Evolutionary conservation across 139 green algal genomes (phyloP).

Genomic region (Chlorella ohadii): DNA sequence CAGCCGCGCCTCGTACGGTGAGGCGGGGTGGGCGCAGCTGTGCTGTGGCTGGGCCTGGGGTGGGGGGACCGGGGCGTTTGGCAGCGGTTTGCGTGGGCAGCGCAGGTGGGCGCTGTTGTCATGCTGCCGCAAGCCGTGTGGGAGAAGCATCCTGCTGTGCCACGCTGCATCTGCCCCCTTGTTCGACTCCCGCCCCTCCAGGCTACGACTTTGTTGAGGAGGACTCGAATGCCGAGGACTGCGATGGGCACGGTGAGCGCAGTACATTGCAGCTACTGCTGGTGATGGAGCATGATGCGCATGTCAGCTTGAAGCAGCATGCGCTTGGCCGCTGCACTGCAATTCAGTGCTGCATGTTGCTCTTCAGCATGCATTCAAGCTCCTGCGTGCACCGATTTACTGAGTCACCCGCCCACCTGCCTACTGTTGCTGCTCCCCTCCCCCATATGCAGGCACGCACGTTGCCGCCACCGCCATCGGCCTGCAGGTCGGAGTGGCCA

Average conservation of each 20-base stretch:
- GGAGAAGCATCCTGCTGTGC: too few species aligned
- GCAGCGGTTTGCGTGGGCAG: too few species aligned
- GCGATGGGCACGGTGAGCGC: slow-evolving; percentile 73
- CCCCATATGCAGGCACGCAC: slow-evolving; percentile 57
- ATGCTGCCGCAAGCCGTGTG: too few species aligned
- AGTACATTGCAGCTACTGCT: too few species aligned
- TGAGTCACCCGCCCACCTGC: background rate
- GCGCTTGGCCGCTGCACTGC: background rate
- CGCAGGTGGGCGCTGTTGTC: too few species aligned
- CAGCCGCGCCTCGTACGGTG: slow-evolving; percentile 33
- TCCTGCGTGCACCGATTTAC: background rate
- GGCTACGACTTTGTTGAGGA: slow-evolving; percentile 73
- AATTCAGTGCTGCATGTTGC: too few species aligned
- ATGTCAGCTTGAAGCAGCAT: too few species aligned
- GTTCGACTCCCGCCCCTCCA: background rate
- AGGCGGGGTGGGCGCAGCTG: background rate
- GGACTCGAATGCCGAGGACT: slow-evolving; percentile 63
- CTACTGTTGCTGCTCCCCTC: too few species aligned
- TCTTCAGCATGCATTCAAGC: too few species aligned
- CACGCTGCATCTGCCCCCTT: background rate
- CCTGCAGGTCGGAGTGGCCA: slow-evolving; percentile 77
- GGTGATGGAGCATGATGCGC: too few species aligned
- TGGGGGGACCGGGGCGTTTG: too few species aligned
- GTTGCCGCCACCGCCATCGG: slow-evolving; percentile 73
- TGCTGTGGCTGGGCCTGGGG: too few species aligned